Conservation (phyloP, 2,329 filamentous ascomycete genomes). For the Trichophyton verrucosum region DNA sequence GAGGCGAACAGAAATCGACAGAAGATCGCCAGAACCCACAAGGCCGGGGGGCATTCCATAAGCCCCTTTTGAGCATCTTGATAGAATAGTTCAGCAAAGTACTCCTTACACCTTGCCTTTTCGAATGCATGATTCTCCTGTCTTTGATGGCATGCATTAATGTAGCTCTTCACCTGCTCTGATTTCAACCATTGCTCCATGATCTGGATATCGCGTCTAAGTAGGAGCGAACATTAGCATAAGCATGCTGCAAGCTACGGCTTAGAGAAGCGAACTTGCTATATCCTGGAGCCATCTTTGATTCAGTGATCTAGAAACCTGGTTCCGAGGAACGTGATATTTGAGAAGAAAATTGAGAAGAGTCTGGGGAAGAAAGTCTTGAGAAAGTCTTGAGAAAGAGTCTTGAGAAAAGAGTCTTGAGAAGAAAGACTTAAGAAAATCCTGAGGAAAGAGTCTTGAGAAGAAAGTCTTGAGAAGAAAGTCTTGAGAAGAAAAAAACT, state of each 20-base stretch:
- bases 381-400: not conserved
- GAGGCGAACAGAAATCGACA: not conserved
- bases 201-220: not conserved
- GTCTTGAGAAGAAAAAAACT: not conserved
- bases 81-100: not conserved
- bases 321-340: not conserved
- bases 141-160: not conserved
- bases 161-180: not conserved
- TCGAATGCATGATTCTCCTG: not conserved
- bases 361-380: no score
- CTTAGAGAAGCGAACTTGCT: not conserved
- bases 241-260: not conserved
- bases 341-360: no score
- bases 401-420: not conserved
- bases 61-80: not conserved
- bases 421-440: not conserved
- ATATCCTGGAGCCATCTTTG: not conserved
- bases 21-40: not conserved
- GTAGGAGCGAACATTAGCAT: not conserved
- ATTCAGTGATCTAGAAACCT: not conserved
- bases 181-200: not conserved
- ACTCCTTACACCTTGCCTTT: not conserved
- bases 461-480: not conserved
- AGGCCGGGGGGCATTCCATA: not conserved
- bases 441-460: not conserved